Base-by-base conservation (phyloP, 768 basidiomycete species). In the Leccinum barrowsii region DNA sequence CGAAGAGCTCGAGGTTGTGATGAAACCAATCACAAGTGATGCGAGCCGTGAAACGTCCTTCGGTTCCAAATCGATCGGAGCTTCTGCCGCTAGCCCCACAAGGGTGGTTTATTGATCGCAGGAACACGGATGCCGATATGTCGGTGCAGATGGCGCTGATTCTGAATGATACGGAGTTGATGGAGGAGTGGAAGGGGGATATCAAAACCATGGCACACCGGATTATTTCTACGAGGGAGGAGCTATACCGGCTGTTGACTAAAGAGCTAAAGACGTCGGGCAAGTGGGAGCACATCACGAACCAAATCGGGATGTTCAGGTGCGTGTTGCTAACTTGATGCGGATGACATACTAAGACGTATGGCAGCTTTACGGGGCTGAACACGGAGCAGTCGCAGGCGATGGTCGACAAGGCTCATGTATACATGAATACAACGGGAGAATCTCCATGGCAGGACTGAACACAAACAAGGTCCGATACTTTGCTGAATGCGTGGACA, bases 261-360 rank as follows among this genome's bases (percentile, higher is more conserved):
- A 80, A 90, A 62, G 86, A 89, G 71, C 74, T 93, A 62, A 82
- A 89, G 68, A 95, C 92, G 52, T 94, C 94, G 4, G 93, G 94
- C 6, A 85, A 85, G 67, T 99, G 97, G 97, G 84, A 87, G n/a
- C 96, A 98, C 75, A 96, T 99, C 67, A 78, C 89, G 65, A 83
- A 85, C 54, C 97, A 98, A 80, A 98, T 98, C 74, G 96, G 95
- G 57, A 97, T 96, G 95, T 97, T 95, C 82, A 93, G 90, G 86
- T 93, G 71, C 59, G 79, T 67, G 30, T 24, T 42, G 40, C 40
- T 42, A n/a, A 42, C 40, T 8, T 3, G n/a, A 48, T 12, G 10
- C 4, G 44, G 21, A 17, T 34, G 50, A 40, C 21, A 40, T 52
- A 10, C 40, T 11, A 8, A 70, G 59, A 68, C 21, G 37, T 3